Evolutionary conservation across 352 stramenopile species (phyloP).

Genomic region (Halophytophthora batemanensis): DNA sequence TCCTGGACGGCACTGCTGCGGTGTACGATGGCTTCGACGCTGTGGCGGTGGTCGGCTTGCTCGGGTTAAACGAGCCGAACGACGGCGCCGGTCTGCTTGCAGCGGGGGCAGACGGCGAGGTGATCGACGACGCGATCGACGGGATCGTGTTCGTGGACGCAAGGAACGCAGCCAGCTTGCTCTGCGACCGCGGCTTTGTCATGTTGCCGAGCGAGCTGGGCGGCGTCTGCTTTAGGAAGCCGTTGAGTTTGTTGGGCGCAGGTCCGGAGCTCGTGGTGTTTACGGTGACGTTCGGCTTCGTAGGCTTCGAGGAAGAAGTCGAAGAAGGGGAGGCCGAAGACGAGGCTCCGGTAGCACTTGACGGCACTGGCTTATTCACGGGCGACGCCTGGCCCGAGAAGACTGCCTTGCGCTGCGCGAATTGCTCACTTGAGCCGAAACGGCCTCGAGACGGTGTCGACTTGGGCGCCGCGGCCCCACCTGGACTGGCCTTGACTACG

Average conservation of each 20-base stretch:
- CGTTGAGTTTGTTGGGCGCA: constrained; percentile 58
- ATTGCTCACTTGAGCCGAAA: constrained; percentile 39
- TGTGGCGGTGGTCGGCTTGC: constrained; percentile 12
- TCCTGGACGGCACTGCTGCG: constrained; percentile 4
- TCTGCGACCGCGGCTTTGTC: constrained; percentile 57
- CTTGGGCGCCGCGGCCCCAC: constrained; percentile 18
- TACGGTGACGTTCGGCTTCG: too few species aligned
- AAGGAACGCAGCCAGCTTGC: constrained; percentile 79
- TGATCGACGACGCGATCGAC: constrained; percentile 10
- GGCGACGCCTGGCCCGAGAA: constrained; percentile 40
- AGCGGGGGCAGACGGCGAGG: constrained; percentile 6
- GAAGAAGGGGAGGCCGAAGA: constrained; percentile 1
- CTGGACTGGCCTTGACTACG: constrained; percentile 11
- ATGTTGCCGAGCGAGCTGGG: constrained; percentile 17
- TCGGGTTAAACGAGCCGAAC: constrained; percentile 33
- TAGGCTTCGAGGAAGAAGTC: constrained; percentile 16
- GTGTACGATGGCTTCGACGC: constrained; percentile 14
- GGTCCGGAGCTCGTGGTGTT: constrained; percentile 14
- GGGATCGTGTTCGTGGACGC: constrained; percentile 43
- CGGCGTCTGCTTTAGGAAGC: constrained; percentile 78
- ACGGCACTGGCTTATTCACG: neutral
- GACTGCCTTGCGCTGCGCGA: constrained; percentile 58
- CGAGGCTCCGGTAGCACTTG: constrained; percentile 15
- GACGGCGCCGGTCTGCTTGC: constrained; percentile 16
- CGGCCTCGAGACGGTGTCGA: constrained; percentile 24